Evolutionary conservation across 108 stramenopile species (phyloP), one percentile per base, ranked within the genome.

Genomic region (Bacterosira constricta): DNA sequence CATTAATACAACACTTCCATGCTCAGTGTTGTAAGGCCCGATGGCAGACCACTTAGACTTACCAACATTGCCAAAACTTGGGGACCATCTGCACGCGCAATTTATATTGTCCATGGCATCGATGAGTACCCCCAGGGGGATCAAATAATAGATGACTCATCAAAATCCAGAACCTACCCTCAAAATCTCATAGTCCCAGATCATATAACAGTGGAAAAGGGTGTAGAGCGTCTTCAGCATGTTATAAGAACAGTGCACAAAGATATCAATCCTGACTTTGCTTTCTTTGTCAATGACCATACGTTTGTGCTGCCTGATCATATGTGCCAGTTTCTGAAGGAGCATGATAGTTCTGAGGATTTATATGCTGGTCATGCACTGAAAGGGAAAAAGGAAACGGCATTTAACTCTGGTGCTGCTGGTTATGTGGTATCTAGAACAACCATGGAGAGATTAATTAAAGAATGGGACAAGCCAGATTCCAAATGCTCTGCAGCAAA

Each of bases 221-320:
- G 92, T 6, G 71, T 91, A 8, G 75, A 78, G 9, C 81, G 94
- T 36, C 67, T 96, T 65, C 69, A 82, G 38, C 71, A 92, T 73
- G 90, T 90, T 30, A 90, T 96, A 52, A 69, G 79, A 55, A 65
- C 66, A 37, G 80, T 91, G 15, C 63, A 71, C 52, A 74, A 82
- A 42, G 69, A 81, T 37, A 63, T 89, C 52, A 79, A 92, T 77
- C 91, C 94, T 9, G 92, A 92, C 66, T 96, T 92, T 80, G 90
- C 83, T 17, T 96, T 93, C 72, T 91, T 96, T 66, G 90, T 90
- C 50, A 96, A 96, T 79, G 95, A 96, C 80, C 95, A 96, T 63
- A 93, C 95, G 12, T 93, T 85, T 80, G 90, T 96, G 9, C 81
- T 96, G 30, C 90, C 92, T 11, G 85, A 81, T 65, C 86, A 96